A percentile compares a stretch with the other conserved stretches of the same genome.
Conservation (phyloP, 139 green algal genomes). For the Chloropicon primus region DNA sequence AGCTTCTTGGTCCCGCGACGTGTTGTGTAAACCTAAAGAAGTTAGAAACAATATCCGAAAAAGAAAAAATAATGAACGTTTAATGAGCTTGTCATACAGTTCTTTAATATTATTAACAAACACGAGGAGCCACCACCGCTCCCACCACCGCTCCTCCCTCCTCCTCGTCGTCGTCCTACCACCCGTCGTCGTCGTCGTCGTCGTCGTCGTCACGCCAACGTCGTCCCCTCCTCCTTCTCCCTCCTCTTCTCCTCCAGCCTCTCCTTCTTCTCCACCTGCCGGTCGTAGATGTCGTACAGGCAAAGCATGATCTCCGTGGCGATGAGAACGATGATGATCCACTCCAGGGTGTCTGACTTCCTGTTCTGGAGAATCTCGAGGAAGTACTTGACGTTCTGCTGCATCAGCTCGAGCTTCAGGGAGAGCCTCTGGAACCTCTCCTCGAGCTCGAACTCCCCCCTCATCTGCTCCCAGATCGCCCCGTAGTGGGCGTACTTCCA, state of each 20-base stretch:
- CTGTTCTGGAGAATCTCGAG: slow-evolving; percentile 38
- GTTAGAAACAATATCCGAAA: no score
- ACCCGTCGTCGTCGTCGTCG: no score
- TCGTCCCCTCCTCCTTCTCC: not conserved
- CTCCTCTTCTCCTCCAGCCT: not conserved
- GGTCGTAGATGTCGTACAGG: slow-evolving; percentile 30
- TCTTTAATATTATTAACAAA: no score
- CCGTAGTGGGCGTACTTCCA: slow-evolving; percentile 41
- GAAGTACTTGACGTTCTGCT: slow-evolving; percentile 51
- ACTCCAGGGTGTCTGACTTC: slow-evolving; percentile 36
- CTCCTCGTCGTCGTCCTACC: no score
- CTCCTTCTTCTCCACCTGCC: not conserved
- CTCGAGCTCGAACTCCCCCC: slow-evolving; percentile 44
- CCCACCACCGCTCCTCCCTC: no score
- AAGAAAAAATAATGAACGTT: no score
- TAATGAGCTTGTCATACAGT: no score
- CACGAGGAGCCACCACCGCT: no score
- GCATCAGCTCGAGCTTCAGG: slow-evolving; percentile 43
- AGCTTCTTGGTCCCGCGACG: no score
- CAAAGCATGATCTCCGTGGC: slow-evolving; percentile 37
- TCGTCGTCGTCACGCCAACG: no score
- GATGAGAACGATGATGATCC: slow-evolving; percentile 47
- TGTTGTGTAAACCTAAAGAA: no score
- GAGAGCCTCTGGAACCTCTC: slow-evolving; percentile 34
- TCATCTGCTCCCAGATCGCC: slow-evolving; percentile 37